phyloP scores from a whole-genome alignment of 2,329 filamentous ascomycete species.

The Colletotrichum noveboracense region DNA sequence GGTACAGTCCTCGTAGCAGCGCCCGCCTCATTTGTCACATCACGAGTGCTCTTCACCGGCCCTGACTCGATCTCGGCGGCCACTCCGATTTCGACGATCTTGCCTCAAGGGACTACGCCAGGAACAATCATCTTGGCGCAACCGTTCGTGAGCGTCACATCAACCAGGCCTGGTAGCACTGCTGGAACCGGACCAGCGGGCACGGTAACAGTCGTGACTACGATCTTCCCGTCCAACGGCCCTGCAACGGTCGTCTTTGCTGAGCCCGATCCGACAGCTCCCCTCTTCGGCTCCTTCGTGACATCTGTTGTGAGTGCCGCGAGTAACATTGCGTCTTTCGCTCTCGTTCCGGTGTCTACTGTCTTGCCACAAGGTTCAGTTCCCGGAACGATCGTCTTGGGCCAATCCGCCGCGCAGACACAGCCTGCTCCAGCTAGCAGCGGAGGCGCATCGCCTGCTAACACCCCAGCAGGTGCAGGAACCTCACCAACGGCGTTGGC shows the following conservation, averaged over 20 bases:
- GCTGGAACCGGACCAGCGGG: not conserved
- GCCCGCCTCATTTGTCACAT: not conserved
- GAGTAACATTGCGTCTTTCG: not conserved
- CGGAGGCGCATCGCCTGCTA: not conserved
- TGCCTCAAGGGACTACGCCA: not conserved
- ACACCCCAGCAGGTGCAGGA: not conserved
- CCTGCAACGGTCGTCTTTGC: not conserved
- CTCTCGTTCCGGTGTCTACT: not conserved
- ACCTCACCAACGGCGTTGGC: not conserved
- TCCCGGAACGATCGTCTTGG: not conserved
- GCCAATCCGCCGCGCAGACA: not conserved
- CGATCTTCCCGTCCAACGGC: not conserved
- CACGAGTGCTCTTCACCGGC: not conserved
- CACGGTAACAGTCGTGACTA: not conserved
- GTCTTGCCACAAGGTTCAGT: not conserved
- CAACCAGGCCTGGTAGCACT: not conserved
- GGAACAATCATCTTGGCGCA: constrained; percentile 13
- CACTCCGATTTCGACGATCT: constrained; percentile 1
- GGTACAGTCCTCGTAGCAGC: constrained; percentile 4
- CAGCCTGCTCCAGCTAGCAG: not conserved
- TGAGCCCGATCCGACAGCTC: not conserved
- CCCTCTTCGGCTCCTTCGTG: not conserved
- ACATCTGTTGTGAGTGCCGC: not conserved
- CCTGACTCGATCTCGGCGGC: not conserved
- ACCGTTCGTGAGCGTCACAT: not conserved